Percentiles rank a stretch among this genome's conserved stretches.
phyloP scores from a whole-genome alignment of 352 stramenopile genomes.

The Thraustochytrium sp. region DNA sequence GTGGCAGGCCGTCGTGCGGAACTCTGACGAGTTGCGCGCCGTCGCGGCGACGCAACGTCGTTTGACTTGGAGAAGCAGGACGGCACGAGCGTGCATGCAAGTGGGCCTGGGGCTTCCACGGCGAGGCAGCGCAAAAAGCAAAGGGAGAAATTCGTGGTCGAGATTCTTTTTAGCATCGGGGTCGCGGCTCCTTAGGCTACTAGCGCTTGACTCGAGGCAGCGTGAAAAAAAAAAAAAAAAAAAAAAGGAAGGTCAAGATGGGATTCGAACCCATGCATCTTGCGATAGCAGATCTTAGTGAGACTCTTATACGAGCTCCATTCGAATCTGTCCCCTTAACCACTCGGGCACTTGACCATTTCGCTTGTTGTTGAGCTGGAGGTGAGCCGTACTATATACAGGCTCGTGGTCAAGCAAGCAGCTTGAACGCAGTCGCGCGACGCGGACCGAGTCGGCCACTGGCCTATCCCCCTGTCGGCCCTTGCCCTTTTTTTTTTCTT shows the following conservation, averaged over 20 bases:
- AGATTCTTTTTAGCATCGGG: neutral
- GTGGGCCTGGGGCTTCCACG: too few species aligned
- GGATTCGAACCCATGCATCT: slow-evolving; percentile 15
- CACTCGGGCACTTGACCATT: slow-evolving; percentile 15
- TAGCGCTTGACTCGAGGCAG: neutral
- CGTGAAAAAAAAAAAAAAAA: neutral
- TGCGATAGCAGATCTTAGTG: slow-evolving; percentile 3
- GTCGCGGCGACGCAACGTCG: too few species aligned
- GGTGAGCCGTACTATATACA: neutral
- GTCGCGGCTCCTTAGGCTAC: neutral
- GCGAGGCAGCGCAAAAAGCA: too few species aligned
- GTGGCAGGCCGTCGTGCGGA: too few species aligned
- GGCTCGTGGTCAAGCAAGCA: neutral
- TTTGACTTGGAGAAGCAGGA: too few species aligned
- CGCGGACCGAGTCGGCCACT: too few species aligned
- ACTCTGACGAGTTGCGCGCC: too few species aligned
- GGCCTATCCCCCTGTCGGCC: too few species aligned
- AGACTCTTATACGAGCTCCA: neutral
- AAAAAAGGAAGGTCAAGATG: neutral
- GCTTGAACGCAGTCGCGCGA: neutral
- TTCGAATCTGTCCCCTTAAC: slow-evolving; percentile 36
- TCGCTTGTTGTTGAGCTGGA: neutral
- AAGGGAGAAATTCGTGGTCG: too few species aligned
- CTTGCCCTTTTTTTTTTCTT: too few species aligned
- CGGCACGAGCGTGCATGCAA: too few species aligned